Conservation (phyloP, 306 rosid species). For the Vicia faba region DNA sequence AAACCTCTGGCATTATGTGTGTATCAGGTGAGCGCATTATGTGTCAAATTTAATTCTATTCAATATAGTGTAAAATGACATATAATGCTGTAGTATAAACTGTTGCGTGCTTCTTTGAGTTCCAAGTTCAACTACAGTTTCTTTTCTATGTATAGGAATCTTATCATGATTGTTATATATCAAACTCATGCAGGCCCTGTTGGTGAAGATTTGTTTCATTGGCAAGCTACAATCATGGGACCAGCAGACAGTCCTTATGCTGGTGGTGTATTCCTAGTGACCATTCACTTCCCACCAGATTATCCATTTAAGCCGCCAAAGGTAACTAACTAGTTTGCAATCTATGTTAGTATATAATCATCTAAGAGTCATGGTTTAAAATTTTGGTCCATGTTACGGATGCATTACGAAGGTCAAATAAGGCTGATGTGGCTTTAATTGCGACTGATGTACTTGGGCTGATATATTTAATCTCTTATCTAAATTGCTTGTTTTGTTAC, state of each 20-base stretch:
- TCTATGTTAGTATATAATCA: neutral
- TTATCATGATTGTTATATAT: constrained; percentile 21
- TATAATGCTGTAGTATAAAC: neutral
- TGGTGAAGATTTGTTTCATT: constrained; percentile 58
- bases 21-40: neutral
- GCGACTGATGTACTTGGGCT: neutral
- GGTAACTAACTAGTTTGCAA: constrained; percentile 41
- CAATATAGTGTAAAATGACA: constrained; percentile 3
- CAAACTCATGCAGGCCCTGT: constrained; percentile 44
- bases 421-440: neutral
- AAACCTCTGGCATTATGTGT: neutral
- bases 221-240: constrained; percentile 63
- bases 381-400: neutral
- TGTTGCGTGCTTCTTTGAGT: neutral
- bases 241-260: constrained; percentile 59
- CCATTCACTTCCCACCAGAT: constrained; percentile 62
- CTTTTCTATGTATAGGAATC: neutral
- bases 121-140: neutral
- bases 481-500: neutral
- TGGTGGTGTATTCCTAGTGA: constrained; percentile 59
- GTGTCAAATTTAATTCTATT: neutral
- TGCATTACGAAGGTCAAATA: neutral
- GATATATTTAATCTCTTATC: neutral
- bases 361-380: neutral
- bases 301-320: constrained; percentile 67